Conservation (phyloP, 1,284 basidiomycete genomes). For the Marasmius fiardii region DNA sequence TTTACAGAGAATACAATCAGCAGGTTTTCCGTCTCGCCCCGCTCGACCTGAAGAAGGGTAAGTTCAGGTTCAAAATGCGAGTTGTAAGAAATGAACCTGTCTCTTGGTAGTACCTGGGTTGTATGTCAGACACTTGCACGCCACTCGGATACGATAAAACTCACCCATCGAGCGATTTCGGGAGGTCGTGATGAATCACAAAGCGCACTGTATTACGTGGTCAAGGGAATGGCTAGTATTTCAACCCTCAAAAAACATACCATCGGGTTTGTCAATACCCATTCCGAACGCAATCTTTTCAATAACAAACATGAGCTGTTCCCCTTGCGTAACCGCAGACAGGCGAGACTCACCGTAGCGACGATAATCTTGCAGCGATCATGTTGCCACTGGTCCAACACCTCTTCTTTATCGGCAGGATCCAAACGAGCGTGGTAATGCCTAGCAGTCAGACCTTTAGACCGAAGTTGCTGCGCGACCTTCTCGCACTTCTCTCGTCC, state of each 20-base stretch:
- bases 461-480: slow-evolving; percentile 65
- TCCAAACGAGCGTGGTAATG: slow-evolving; percentile 89
- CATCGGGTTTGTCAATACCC: slow-evolving; percentile 55
- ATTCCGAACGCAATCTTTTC: slow-evolving; percentile 92
- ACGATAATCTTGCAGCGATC: slow-evolving; percentile 82
- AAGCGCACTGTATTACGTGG: slow-evolving; percentile 37
- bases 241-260: slow-evolving; percentile 21
- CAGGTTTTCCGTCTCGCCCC: slow-evolving; percentile 42
- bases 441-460: slow-evolving; percentile 59
- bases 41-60: slow-evolving; percentile 30
- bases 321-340: not conserved
- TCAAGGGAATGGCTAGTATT: not conserved
- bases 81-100: slow-evolving; percentile 25
- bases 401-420: slow-evolving; percentile 58
- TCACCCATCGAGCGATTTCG: slow-evolving; percentile 45
- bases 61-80: not conserved
- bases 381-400: slow-evolving; percentile 75
- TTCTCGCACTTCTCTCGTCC: slow-evolving; percentile 77
- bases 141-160: slow-evolving; percentile 8
- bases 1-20: slow-evolving; percentile 45
- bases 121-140: not conserved
- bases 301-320: slow-evolving; percentile 14
- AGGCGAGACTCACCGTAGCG: slow-evolving; percentile 62
- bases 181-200: slow-evolving; percentile 44
- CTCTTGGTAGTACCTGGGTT: slow-evolving; percentile 44